Conservation (phyloP, 768 basidiomycete species). For the Gloeopeniophorella convolvens region DNA sequence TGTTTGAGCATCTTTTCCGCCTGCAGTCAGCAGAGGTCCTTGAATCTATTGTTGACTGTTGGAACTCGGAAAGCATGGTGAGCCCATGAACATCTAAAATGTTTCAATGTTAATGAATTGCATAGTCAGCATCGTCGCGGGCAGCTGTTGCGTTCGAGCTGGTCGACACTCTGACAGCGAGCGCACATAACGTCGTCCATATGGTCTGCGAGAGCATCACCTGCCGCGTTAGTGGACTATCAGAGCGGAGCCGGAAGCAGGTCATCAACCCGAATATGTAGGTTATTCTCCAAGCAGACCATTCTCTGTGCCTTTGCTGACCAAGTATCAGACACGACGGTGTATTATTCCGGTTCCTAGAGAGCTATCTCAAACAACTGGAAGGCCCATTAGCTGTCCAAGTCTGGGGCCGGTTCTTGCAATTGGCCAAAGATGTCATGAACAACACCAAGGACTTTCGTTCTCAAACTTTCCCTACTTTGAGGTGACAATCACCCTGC, state of each 20-base stretch:
- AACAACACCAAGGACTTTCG: slow-evolving; percentile 62
- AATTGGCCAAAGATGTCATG: slow-evolving; percentile 74
- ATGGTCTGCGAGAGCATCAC: slow-evolving; percentile 83
- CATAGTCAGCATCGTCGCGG: slow-evolving; percentile 1
- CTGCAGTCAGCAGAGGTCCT: slow-evolving; percentile 75
- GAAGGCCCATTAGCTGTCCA: slow-evolving; percentile 92
- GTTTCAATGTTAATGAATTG: slow-evolving; percentile 11
- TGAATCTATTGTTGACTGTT: slow-evolving; percentile 77
- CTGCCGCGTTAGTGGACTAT: slow-evolving; percentile 44
- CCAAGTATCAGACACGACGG: slow-evolving; percentile 49
- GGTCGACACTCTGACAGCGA: slow-evolving; percentile 76
- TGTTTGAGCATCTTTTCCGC: slow-evolving; percentile 81
- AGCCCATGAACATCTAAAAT: slow-evolving; percentile 21
- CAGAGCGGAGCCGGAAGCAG: slow-evolving; percentile 57
- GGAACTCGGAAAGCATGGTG: slow-evolving; percentile 55
- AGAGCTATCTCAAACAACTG: slow-evolving; percentile 73
- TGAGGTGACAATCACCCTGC: slow-evolving; percentile 46
- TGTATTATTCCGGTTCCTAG: slow-evolving; percentile 78
- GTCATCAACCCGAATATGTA: slow-evolving; percentile 63
- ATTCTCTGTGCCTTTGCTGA: not conserved
- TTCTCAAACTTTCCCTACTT: slow-evolving; percentile 58
- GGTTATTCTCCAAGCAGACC: slow-evolving; percentile 24
- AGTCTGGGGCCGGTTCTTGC: slow-evolving; percentile 78
- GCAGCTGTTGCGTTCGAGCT: slow-evolving; percentile 65
- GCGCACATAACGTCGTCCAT: slow-evolving; percentile 80